phyloP scores from a whole-genome alignment of 108 stramenopile species.

The Fragilariopsis cylindrus region DNA sequence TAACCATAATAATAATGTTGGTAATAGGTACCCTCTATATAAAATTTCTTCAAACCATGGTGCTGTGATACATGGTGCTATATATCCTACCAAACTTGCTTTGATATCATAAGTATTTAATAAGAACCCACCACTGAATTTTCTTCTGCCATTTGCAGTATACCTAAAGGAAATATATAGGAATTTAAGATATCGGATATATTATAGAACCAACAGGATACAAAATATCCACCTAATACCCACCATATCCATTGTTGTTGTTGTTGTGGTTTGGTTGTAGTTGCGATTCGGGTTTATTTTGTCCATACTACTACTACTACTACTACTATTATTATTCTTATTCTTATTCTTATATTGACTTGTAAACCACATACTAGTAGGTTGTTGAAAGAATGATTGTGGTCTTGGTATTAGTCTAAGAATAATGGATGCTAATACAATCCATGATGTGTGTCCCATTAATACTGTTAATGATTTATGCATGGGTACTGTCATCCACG shows the following conservation, averaged over 20 bases:
- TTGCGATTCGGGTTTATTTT: not conserved
- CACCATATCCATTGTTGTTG: constrained; percentile 84
- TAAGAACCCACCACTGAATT: constrained; percentile 75
- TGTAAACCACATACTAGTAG: constrained; percentile 34
- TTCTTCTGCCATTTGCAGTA: constrained; percentile 69
- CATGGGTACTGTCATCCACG: constrained; percentile 77
- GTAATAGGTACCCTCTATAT: constrained; percentile 88
- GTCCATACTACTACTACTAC: not conserved
- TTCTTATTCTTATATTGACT: constrained; percentile 25
- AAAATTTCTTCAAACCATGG: constrained; percentile 95
- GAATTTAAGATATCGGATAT: constrained; percentile 88
- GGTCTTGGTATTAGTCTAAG: constrained; percentile 64
- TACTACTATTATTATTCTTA: not conserved
- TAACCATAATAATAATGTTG: constrained; percentile 53
- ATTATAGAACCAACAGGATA: constrained; percentile 88
- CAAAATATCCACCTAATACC: constrained; percentile 92
- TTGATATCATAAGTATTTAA: constrained; percentile 89
- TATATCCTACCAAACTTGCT: constrained; percentile 83
- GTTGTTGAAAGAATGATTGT: constrained; percentile 66
- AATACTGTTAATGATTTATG: constrained; percentile 85
- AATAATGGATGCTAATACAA: constrained; percentile 64
- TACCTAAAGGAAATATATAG: constrained; percentile 68
- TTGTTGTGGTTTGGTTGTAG: not conserved
- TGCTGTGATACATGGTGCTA: constrained; percentile 91
- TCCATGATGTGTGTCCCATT: constrained; percentile 86